phyloP scores from a whole-genome alignment of 805 yeast genomes.

The Ogataea henricii region DNA sequence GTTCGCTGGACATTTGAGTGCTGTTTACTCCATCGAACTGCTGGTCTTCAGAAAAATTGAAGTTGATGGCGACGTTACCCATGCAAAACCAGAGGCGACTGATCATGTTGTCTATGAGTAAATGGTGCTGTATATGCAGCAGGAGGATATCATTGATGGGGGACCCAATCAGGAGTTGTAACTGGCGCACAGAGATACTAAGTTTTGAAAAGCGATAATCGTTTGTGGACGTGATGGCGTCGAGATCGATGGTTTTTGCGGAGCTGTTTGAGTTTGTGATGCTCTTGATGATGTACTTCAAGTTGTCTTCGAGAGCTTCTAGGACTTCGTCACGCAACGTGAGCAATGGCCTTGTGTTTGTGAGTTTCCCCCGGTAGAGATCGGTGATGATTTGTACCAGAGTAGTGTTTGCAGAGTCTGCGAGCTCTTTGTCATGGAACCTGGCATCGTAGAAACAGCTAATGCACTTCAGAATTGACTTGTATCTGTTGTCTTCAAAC shows the following conservation, averaged over 20 bases:
- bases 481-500: slow-evolving; percentile 25
- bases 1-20: slow-evolving; percentile 4
- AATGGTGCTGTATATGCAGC: slow-evolving; percentile 23
- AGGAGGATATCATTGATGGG: slow-evolving; percentile 22
- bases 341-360: slow-evolving; percentile 26
- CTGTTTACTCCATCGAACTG: neutral
- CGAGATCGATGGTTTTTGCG: slow-evolving; percentile 18
- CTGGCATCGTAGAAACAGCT: slow-evolving; percentile 31
- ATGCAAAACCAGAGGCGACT: slow-evolving; percentile 36
- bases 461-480: slow-evolving; percentile 20
- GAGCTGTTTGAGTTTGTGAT: slow-evolving; percentile 27
- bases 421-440: slow-evolving; percentile 23
- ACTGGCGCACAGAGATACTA: slow-evolving; percentile 28
- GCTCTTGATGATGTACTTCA: slow-evolving; percentile 26
- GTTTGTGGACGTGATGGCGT: slow-evolving; percentile 19
- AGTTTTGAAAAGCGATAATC: slow-evolving; percentile 28
- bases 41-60: slow-evolving; percentile 19
- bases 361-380: slow-evolving; percentile 24
- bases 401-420: slow-evolving; percentile 25
- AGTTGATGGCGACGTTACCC: slow-evolving; percentile 33
- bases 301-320: slow-evolving; percentile 24
- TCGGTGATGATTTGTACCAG: slow-evolving; percentile 28
- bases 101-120: slow-evolving; percentile 28
- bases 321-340: slow-evolving; percentile 25
- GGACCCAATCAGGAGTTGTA: slow-evolving; percentile 30